Conservation (phyloP, 1,284 basidiomycete species). For the Marasmius oreades region DNA sequence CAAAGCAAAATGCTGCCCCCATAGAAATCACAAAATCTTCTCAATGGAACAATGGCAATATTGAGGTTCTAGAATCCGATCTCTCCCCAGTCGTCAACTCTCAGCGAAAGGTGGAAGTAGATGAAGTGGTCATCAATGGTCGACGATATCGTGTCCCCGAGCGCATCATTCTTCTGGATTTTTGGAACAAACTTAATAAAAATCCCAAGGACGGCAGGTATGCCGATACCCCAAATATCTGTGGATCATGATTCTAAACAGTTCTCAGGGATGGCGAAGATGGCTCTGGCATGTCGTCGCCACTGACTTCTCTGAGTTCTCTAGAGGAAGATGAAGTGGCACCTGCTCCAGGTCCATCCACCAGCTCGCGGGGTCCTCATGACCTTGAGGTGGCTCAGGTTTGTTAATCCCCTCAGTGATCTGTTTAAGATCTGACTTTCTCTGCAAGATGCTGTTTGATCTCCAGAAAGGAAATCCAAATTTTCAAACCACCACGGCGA, state of each 20-base stretch:
- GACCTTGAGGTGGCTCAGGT: constrained; percentile 46
- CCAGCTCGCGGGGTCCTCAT: constrained; percentile 24
- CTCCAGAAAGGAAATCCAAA: constrained; percentile 20
- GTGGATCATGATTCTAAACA: not conserved
- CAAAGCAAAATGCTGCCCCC: constrained; percentile 61
- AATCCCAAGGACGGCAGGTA: constrained; percentile 39
- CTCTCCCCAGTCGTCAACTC: constrained; percentile 31
- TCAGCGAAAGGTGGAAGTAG: constrained; percentile 50
- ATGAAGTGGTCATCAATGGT: constrained; percentile 79
- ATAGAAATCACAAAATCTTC: constrained; percentile 70
- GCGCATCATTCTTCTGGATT: constrained; percentile 87
- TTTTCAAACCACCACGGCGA: no score
- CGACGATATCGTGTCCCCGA: constrained; percentile 94
- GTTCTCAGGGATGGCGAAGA: constrained; percentile 34
- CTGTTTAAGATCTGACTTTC: not conserved
- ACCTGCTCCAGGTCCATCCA: constrained; percentile 7
- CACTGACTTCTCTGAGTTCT: constrained; percentile 72
- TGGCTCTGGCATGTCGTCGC: constrained; percentile 58
- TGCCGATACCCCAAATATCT: constrained; percentile 18
- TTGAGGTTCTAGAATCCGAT: constrained; percentile 79
- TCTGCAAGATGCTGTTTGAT: constrained; percentile 33
- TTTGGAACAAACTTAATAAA: constrained; percentile 83
- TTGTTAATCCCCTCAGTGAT: constrained; percentile 2
- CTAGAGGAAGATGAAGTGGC: constrained; percentile 57
- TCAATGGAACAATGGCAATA: constrained; percentile 88